Base-by-base conservation (phyloP, 495 filamentous ascomycete genomes). In the Haplographium delicatum region DNA sequence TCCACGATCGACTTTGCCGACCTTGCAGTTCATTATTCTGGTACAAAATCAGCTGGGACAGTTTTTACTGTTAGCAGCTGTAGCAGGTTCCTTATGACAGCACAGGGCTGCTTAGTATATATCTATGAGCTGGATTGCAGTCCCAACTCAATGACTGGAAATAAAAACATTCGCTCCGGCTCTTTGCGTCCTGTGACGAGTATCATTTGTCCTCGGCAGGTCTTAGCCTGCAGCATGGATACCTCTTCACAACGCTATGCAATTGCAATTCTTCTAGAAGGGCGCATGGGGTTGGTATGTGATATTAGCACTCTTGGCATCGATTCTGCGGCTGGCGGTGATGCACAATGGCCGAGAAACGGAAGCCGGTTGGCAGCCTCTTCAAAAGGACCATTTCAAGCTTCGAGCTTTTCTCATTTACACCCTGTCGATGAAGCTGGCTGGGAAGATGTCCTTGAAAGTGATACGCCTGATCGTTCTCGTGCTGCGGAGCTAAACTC, bases 151-250 rank as follows among this genome's bases (percentile, higher is more conserved):
- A 7, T 6, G 5, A n/a, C 25, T 18, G n/a, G 24, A 15, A 35
- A n/a, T 9, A 50, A 62, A 26, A 2, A 2, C 56, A 53, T 49
- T 46, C 47, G 31, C 27, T 48, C 10, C 41, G 60, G 60, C 5
- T 52, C 64, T 49, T 43, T 85, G 9, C 51, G 62, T 2, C 70
- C 71, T 4, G 53, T 84, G 18, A 72, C 75, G 3, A 72, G 68
- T 15, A 73, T 87, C n/a, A 56, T 71, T 22, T 88, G 84, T 56
- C 82, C 81, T 24, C 60, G 67, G 19, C 67, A 75, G 27, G 76
- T 86, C 5, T 50, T 87, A 3, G 75, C 80, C 9, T 74, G 83
- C 30, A 77, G 76, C 39, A 81, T 89, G 68, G 83, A 88, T 62
- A 80, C 80, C 2, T 79, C 72, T 19, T 71, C 66, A 5, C 52